Conservation (phyloP, 331 rosid species). For the Rhamnella rubrinervis region DNA sequence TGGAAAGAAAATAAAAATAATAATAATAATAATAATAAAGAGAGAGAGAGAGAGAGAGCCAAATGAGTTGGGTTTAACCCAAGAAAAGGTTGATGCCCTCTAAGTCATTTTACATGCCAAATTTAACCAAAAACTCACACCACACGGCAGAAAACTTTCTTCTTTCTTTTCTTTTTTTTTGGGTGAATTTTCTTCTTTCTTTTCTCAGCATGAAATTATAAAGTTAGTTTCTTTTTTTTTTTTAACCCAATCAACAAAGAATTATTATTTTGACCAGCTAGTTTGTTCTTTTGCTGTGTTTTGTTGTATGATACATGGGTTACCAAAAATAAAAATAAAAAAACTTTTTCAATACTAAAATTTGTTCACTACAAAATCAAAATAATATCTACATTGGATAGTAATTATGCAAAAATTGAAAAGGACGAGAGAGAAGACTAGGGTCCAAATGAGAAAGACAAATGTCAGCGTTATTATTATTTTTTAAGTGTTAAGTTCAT, state of each 20-base stretch:
- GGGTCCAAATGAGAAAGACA: neutral
- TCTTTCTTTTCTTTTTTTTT: too few species aligned
- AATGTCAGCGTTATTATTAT: neutral
- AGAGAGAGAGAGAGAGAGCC: neutral
- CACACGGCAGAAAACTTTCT: neutral
- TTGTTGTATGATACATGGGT: too few species aligned
- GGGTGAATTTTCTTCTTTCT: too few species aligned
- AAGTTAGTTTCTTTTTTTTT: too few species aligned
- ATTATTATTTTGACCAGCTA: too few species aligned
- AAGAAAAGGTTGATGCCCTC: conserved; percentile 4
- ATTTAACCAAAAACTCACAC: conserved; percentile 1
- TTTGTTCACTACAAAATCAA: neutral
- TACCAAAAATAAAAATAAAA: too few species aligned
- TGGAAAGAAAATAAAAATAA: neutral
- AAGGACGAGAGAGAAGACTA: conserved; percentile 1
- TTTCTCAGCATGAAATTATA: too few species aligned
- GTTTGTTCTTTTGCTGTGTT: too few species aligned
- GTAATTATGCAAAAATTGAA: conserved; percentile 6
- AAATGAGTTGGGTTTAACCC: neutral
- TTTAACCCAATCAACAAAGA: too few species aligned
- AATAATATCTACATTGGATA: neutral
- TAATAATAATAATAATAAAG: too few species aligned
- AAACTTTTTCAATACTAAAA: neutral
- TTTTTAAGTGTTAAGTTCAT: neutral
- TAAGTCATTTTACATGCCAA: neutral